A percentile compares a stretch with the other conserved stretches of the same genome.
Conservation (phyloP, 176 grass and related monocot species). For the Lolium rigidum region DNA sequence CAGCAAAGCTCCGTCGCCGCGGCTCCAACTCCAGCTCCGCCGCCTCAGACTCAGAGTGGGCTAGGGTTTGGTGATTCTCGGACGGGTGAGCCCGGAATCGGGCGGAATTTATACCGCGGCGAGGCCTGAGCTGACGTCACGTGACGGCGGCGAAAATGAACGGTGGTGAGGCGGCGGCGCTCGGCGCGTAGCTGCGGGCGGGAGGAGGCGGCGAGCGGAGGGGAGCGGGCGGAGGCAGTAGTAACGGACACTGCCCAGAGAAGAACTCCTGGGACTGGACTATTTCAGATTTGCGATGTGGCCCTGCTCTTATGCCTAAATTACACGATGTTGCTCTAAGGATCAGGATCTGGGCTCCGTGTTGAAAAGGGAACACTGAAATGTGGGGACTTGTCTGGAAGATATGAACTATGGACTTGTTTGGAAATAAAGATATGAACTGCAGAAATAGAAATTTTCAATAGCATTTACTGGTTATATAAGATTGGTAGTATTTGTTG, state of each 20-base stretch:
- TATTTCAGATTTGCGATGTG: not conserved
- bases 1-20: constrained; percentile 11
- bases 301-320: not conserved
- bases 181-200: constrained; percentile 37
- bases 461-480: too few relatives aligned
- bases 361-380: too few relatives aligned
- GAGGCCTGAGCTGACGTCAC: not conserved
- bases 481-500: not conserved
- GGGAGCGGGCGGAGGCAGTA: not conserved
- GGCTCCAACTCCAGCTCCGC: constrained; percentile 4
- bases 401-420: too few relatives aligned
- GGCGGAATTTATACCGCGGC: constrained; percentile 7
- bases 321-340: too few relatives aligned
- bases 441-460: too few relatives aligned
- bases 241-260: constrained; percentile 49
- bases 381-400: too few relatives aligned
- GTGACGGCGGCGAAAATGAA: constrained; percentile 27
- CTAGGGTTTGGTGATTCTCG: constrained; percentile 57
- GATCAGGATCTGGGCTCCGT: too few relatives aligned
- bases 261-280: constrained; percentile 10
- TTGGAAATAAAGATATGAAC: too few relatives aligned
- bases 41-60: constrained; percentile 8
- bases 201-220: constrained; percentile 20
- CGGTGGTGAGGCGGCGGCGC: constrained; percentile 20
- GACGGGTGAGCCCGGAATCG: not conserved